These are phyloP conservation scores for Candida odintsovae DNA, from an alignment of 805 yeast genomes.

Conservation along the genomic window DNA sequence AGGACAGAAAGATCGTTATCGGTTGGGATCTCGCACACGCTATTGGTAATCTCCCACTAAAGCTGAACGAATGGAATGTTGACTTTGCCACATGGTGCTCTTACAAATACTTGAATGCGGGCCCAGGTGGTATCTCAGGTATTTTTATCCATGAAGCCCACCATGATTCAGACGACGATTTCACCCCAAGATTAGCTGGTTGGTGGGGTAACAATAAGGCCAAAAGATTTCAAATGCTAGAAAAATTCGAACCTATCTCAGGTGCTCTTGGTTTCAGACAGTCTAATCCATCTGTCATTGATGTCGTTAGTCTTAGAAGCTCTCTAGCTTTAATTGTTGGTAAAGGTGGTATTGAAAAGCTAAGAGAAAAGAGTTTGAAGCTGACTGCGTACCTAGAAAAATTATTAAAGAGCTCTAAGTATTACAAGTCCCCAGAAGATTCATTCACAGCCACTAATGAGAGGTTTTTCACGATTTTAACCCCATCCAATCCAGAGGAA, in stretches of 20 bases:
- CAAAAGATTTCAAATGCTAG: slow-evolving; percentile 75
- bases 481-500: slow-evolving; percentile 52
- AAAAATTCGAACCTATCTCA: slow-evolving; percentile 69
- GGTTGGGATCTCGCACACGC: slow-evolving; percentile 98
- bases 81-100: slow-evolving; percentile 96
- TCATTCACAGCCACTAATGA: slow-evolving; percentile 8
- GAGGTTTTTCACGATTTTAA: slow-evolving; percentile 54
- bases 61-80: slow-evolving; percentile 81
- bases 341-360: slow-evolving; percentile 56
- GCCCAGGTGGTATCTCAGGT: slow-evolving; percentile 93
- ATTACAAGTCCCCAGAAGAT: slow-evolving; percentile 32
- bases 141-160: slow-evolving; percentile 61
- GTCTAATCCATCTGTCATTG: slow-evolving; percentile 85
- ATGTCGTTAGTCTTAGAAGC: slow-evolving; percentile 66
- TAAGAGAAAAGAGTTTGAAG: slow-evolving; percentile 50
- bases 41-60: slow-evolving; percentile 75
- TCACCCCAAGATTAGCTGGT: slow-evolving; percentile 75
- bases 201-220: slow-evolving; percentile 92
- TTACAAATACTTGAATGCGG: slow-evolving; percentile 84
- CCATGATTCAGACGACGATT: slow-evolving; percentile 26
- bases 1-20: slow-evolving; percentile 45
- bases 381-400: slow-evolving; percentile 54
- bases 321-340: slow-evolving; percentile 55
- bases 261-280: slow-evolving; percentile 87
- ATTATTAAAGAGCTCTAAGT: slow-evolving; percentile 39